Evolutionary conservation across 2,329 filamentous ascomycete genomes (phyloP), one percentile per base, ranked within the genome.

Genomic region (Didymellaceae sp.): DNA sequence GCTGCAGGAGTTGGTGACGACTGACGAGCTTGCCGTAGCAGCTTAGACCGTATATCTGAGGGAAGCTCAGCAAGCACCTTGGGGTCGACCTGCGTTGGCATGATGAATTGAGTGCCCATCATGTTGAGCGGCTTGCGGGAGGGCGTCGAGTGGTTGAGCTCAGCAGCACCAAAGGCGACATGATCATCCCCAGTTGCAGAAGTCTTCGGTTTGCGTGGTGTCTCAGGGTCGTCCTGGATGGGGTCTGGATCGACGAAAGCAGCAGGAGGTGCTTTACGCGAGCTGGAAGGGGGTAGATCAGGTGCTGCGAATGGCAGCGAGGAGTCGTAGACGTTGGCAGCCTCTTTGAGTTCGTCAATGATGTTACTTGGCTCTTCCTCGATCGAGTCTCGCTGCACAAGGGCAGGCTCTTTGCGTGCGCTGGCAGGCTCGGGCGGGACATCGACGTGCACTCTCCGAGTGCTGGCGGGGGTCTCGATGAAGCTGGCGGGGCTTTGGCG

Each of bases 81-180:
- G 0, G 88, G 86, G 67, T 99, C 94, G 2, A 89, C 82, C 59
- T 96, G 90, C 1, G 83, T 83, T 0, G 94, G 94, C 61, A 99
- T 80, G 37, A 97, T 84, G 65, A 99, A 99, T 65, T 99, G 94
- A 0, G 93, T 96, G 2, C 93, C 91, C 3, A 85, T 79, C 3
- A 90, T 82, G 64, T 97, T 96, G 17, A 96, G 76, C 1, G 86
- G 86, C 55, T 82, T 87, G 17, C 75, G 88, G 77, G 73, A 84
- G 77, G 57, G 76, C 52, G 68, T 89, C 74, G 64, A 66, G 2
- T 63, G 61, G 26, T 72, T 74, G n/a, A 73, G 66, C 33, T 66
- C 59, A 17, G 58, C 44, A 35, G 74, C 47, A 71, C 72, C 68
- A 64, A 75, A 74, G 5, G 67, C 54, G 11, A 77, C 61, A 43